Conservation (phyloP, 768 basidiomycete genomes). For the Russula dissimulans region DNA sequence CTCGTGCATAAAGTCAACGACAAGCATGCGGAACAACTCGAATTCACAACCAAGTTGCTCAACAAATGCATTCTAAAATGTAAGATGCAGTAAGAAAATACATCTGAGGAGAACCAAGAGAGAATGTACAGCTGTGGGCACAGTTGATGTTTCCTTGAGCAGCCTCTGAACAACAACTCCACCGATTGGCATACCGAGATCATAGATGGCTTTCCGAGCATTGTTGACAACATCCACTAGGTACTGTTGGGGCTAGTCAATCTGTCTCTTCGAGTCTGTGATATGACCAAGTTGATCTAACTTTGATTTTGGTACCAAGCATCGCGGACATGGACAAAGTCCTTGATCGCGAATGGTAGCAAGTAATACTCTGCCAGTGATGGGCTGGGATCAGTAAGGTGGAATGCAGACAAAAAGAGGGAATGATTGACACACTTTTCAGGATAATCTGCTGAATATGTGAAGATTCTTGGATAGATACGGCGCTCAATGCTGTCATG, state of each 20-base stretch:
- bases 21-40: conserved; percentile 24
- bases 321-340: background rate
- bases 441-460: conserved; percentile 22
- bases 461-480: conserved; percentile 22
- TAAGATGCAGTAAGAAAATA: background rate
- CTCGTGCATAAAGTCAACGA: conserved; percentile 34
- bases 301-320: too few relatives aligned
- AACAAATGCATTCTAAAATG: conserved; percentile 30
- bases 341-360: background rate
- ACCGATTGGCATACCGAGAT: too few relatives aligned
- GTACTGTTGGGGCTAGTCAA: too few relatives aligned
- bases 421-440: conserved; percentile 21
- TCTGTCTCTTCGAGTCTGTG: too few relatives aligned
- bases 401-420: background rate
- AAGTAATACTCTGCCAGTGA: background rate
- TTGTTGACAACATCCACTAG: too few relatives aligned
- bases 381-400: too few relatives aligned
- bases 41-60: conserved; percentile 20
- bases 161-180: too few relatives aligned
- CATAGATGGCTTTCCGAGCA: too few relatives aligned
- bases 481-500: conserved; percentile 20
- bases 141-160: too few relatives aligned
- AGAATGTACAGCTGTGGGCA: too few relatives aligned
- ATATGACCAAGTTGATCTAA: too few relatives aligned
- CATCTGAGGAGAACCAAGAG: too few relatives aligned